These are phyloP conservation scores for Prunus dulcis DNA, from an alignment of 306 rosid genomes.

Conservation along the genomic window DNA sequence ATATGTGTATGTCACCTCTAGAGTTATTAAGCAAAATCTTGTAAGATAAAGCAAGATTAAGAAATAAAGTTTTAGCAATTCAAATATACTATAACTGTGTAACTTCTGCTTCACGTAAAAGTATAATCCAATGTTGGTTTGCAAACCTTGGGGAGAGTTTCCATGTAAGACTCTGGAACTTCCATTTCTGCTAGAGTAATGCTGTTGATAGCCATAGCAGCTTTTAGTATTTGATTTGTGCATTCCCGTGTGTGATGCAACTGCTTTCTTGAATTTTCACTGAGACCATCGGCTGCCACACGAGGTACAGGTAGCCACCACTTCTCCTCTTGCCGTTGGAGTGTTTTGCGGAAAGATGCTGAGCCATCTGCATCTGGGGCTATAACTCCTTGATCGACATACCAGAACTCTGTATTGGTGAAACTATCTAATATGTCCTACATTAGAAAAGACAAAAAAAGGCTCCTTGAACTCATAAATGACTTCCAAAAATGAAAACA, in stretches of 20 bases:
- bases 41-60: background rate
- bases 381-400: conserved; percentile 88
- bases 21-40: background rate
- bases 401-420: conserved; percentile 73
- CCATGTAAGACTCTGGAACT: conserved; percentile 83
- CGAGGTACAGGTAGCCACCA: conserved; percentile 99
- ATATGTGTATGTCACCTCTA: background rate
- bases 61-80: background rate
- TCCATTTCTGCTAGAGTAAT: conserved; percentile 80
- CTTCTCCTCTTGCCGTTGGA: conserved; percentile 90
- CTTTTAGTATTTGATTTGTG: conserved; percentile 75
- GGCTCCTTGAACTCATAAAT: conserved; percentile 6
- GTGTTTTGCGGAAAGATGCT: conserved; percentile 64
- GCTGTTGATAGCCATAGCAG: conserved; percentile 85
- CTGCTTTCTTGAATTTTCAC: conserved; percentile 69
- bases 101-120: background rate
- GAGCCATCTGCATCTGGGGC: conserved; percentile 74
- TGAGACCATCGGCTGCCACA: conserved; percentile 72
- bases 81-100: background rate
- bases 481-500: background rate
- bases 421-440: conserved; percentile 86
- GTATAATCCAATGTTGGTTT: background rate
- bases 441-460: background rate
- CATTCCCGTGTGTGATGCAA: conserved; percentile 78
- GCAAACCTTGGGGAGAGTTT: conserved; percentile 75